Conservation (phyloP, 352 stramenopile genomes). For the Phytophthora colocasiae region DNA sequence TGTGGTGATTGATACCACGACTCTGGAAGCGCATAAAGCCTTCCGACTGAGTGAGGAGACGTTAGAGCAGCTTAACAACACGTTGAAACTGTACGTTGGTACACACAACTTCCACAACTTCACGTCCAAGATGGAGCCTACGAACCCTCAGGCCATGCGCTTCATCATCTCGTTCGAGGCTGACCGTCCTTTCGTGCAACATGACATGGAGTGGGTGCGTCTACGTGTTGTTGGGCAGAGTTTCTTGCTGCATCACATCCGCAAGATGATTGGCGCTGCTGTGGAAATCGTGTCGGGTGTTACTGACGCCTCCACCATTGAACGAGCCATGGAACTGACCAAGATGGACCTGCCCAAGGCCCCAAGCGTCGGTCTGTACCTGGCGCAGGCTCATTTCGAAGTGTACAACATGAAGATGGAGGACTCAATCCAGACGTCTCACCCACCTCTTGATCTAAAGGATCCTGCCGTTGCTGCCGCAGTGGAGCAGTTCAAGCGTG, state of each 20-base stretch:
- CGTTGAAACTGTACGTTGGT: conserved; percentile 77
- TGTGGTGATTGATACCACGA: conserved; percentile 65
- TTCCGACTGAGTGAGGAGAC: conserved; percentile 78
- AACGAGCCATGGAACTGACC: conserved; percentile 64
- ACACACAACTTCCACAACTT: conserved; percentile 98
- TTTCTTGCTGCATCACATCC: conserved; percentile 98
- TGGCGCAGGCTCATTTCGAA: conserved; percentile 87
- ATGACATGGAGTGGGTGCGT: conserved; percentile 96
- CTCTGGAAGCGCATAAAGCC: conserved; percentile 69
- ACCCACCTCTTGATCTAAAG: conserved; percentile 72
- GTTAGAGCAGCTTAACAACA: conserved; percentile 53
- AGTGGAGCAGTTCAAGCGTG: conserved; percentile 83
- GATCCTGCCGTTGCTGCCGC: conserved; percentile 52
- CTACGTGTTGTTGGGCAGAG: conserved; percentile 96
- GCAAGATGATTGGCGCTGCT: conserved; percentile 96
- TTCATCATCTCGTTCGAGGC: conserved; percentile 94
- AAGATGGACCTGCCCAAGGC: conserved; percentile 91
- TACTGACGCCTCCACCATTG: conserved; percentile 56
- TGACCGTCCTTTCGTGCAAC: conserved; percentile 82
- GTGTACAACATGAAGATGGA: conserved; percentile 86
- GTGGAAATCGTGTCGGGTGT: conserved; percentile 79
- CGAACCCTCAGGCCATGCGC: conserved; percentile 81
- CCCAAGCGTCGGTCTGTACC: conserved; percentile 85
- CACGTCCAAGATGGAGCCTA: conserved; percentile 90
- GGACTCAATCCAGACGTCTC: conserved; percentile 70